These are phyloP conservation scores for Phanerodontia chrysosporium DNA, from an alignment of 768 basidiomycete species.

Conservation along the genomic window DNA sequence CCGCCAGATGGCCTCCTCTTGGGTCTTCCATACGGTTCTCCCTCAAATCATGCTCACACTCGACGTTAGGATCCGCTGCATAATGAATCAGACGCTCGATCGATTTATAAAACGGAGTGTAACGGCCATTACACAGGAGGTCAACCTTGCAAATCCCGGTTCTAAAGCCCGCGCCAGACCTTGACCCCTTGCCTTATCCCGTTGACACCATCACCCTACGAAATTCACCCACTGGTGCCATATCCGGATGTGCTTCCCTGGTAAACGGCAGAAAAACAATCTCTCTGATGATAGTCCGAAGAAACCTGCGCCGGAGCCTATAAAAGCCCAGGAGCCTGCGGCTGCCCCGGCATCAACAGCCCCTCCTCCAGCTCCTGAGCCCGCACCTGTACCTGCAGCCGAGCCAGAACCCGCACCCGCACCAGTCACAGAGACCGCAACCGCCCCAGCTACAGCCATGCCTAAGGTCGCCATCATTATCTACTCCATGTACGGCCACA, in stretches of 20 bases:
- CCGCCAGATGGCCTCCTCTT: background rate
- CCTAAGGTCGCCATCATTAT: slow-evolving; percentile 65
- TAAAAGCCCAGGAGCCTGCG: slow-evolving; percentile 7
- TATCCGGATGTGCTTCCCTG: slow-evolving; percentile 12
- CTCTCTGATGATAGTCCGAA: slow-evolving; percentile 8
- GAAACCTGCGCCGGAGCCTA: slow-evolving; percentile 5
- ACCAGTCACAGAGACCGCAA: background rate
- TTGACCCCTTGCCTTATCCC: background rate
- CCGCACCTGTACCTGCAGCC: background rate
- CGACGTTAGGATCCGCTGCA: background rate
- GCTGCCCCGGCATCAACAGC: background rate
- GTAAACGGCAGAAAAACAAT: slow-evolving; percentile 10
- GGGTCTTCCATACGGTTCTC: background rate
- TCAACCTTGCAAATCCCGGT: background rate
- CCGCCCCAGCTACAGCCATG: no score
- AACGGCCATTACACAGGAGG: slow-evolving; percentile 4
- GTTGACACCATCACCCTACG: background rate
- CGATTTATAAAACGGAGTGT: slow-evolving; percentile 11
- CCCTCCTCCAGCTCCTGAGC: background rate
- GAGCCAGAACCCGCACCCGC: background rate
- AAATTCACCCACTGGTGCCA: background rate
- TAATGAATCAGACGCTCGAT: slow-evolving; percentile 5
- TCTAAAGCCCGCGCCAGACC: background rate
- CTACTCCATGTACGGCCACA: slow-evolving; percentile 73
- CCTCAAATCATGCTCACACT: background rate